These are phyloP conservation scores for Galeopsis tetrahit DNA, from an alignment of 257 asterid genomes.

Conservation along the genomic window DNA sequence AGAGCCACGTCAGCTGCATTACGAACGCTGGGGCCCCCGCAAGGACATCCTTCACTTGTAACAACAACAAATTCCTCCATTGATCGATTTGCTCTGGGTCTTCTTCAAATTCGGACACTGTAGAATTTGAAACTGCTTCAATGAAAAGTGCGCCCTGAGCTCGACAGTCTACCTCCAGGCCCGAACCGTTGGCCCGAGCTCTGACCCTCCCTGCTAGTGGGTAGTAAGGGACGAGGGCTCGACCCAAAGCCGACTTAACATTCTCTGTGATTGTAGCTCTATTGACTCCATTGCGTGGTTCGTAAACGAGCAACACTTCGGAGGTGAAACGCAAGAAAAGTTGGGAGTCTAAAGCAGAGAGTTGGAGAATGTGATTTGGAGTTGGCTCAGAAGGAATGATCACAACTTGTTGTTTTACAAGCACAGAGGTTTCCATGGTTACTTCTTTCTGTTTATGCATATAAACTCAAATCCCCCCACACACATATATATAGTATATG, in stretches of 20 bases:
- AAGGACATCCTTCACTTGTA: slow-evolving; percentile 53
- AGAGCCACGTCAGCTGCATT: too few species aligned
- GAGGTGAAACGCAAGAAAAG: slow-evolving; percentile 64
- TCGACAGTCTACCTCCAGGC: slow-evolving; percentile 63
- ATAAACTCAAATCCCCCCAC: not conserved
- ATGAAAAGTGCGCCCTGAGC: slow-evolving; percentile 32
- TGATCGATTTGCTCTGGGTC: slow-evolving; percentile 42
- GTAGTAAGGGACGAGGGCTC: slow-evolving; percentile 63
- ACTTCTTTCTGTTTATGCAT: not conserved
- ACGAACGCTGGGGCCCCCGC: slow-evolving; percentile 32
- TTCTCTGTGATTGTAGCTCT: slow-evolving; percentile 32
- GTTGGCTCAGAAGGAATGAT: slow-evolving; percentile 62
- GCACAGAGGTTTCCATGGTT: slow-evolving; percentile 49
- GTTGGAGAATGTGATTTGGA: slow-evolving; percentile 40
- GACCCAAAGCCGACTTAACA: slow-evolving; percentile 51
- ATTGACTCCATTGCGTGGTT: slow-evolving; percentile 38
- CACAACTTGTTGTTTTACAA: slow-evolving; percentile 51
- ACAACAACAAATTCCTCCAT: slow-evolving; percentile 60
- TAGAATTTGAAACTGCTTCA: slow-evolving; percentile 44
- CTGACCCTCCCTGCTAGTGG: slow-evolving; percentile 73
- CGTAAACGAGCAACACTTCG: slow-evolving; percentile 60
- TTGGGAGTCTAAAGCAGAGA: slow-evolving; percentile 56
- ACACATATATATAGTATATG: too few species aligned
- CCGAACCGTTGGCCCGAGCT: slow-evolving; percentile 48
- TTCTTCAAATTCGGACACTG: slow-evolving; percentile 44